Evolutionary conservation across 148 eudicot species (phyloP).

Genomic region (Diospyros lotus): DNA sequence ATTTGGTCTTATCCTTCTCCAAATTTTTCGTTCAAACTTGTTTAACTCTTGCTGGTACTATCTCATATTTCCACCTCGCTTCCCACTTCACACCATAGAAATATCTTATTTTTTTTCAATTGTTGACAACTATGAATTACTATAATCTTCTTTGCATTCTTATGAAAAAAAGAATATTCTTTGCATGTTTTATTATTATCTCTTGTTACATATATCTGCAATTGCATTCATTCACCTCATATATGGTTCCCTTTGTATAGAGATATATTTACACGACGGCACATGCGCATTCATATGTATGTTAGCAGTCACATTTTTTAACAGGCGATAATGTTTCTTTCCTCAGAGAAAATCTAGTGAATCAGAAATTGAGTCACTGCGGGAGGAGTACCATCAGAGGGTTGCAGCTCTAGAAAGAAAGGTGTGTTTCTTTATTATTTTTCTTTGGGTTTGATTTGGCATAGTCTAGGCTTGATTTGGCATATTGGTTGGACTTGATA

Average conservation of each 20-base stretch:
- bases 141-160: too few relatives aligned
- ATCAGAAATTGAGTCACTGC: slow-evolving; percentile 84
- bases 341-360: slow-evolving; percentile 81
- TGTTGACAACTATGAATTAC: background rate
- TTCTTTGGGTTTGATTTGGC: background rate
- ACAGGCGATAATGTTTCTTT: slow-evolving; percentile 8
- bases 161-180: too few relatives aligned
- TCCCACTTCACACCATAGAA: too few relatives aligned
- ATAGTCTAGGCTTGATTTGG: background rate
- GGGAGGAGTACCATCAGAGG: slow-evolving; percentile 95
- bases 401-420: slow-evolving; percentile 91
- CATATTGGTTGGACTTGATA: background rate
- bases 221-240: background rate
- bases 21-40: background rate
- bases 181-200: background rate
- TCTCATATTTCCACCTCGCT: too few relatives aligned
- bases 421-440: slow-evolving; percentile 33
- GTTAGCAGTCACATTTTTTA: background rate
- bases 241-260: background rate
- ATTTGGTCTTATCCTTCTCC: background rate
- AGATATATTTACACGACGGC: background rate
- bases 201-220: background rate
- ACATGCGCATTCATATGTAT: background rate
- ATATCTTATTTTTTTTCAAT: too few relatives aligned
- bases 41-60: too few relatives aligned